Base-by-base conservation (phyloP, 2,329 filamentous ascomycete species). In the Colletotrichum sansevieriae region DNA sequence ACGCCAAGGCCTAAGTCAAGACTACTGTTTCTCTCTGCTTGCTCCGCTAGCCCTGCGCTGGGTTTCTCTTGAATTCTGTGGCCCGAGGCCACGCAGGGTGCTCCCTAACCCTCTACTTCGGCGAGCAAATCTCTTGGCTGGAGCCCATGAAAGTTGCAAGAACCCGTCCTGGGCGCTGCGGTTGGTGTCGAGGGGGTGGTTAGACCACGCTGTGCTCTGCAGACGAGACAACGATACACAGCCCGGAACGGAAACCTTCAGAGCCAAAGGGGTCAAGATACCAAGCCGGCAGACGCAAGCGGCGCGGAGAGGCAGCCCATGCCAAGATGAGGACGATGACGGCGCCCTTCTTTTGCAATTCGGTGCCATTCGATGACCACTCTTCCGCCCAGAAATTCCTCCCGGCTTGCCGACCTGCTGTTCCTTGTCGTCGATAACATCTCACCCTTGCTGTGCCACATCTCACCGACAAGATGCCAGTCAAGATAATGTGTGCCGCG, bases 271-370 rank as follows among this genome's bases (percentile, higher is more conserved):
- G 49, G 63, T 37, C 41, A 66, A 61, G 67, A 67, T 49, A 67
- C 67, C 67, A 70, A 70, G 67, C 67, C 67, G 67, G 67, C 67
- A 70, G 25, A 20, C 57, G 58, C 63, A 68, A 68, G 67, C 67
- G 67, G 57, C 39, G 57, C 63, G 64, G 62, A 63, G 67, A 70
- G 67, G 67, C 64, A 70, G 67, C 67, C 67, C 58, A 63, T 54
- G 67, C 67, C 63, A 70, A 70, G 67, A 22, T 37, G 62, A 29
- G 22, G 25, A 49, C 55, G 22, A 68, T 39, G 25, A 65, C 35
- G 39, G 54, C n/a, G 29, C 35, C 54, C 44, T 39, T 65, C 46
- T n/a, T 63, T 51, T 37, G 9, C 44, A 37, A 65, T 65, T 65
- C 61, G 61, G 33, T 22, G 33, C 35, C 55, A 65, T 68, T 47